Conservation (phyloP, 371 early-diverging fungal genomes). For the Apophysomyces variabilis region DNA sequence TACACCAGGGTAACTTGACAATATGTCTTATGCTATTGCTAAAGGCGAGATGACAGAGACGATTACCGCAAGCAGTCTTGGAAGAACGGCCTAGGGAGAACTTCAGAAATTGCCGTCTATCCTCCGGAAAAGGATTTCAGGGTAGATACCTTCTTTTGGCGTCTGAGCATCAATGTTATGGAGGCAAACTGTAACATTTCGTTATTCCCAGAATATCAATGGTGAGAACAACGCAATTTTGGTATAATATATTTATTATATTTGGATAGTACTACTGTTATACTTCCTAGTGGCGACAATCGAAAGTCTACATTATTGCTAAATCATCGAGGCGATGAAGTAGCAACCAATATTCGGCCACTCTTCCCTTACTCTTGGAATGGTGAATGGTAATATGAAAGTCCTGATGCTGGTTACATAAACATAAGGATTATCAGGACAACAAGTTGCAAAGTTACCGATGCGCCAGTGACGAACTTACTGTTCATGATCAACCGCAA, state of each 20-base stretch:
- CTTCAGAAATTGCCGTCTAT: conserved; percentile 64
- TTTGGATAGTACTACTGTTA: conserved; percentile 37
- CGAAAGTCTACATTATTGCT: conserved; percentile 44
- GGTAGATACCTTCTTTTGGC: conserved; percentile 67
- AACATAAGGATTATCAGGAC: conserved; percentile 23
- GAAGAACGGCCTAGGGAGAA: conserved; percentile 76
- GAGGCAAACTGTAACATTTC: conserved; percentile 65
- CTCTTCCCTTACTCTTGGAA: conserved; percentile 68
- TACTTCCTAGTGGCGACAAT: conserved; percentile 30
- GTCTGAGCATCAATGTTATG: conserved; percentile 58
- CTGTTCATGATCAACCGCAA: conserved; percentile 62
- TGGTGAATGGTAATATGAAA: conserved; percentile 55
- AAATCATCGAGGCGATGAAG: conserved; percentile 65
- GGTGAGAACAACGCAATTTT: conserved; percentile 31
- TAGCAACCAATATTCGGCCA: conserved; percentile 55
- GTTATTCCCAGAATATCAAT: conserved; percentile 68
- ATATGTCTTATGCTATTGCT: conserved; percentile 1
- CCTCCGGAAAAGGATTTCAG: conserved; percentile 56
- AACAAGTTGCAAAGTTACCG: conserved; percentile 53
- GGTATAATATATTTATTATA: background rate
- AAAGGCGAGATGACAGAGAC: conserved; percentile 18
- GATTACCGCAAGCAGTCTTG: conserved; percentile 53
- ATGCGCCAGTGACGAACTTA: conserved; percentile 55
- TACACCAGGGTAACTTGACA: conserved; percentile 24
- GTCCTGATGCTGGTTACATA: conserved; percentile 16